These are phyloP conservation scores for Aspergillus persii DNA, from an alignment of 2,329 filamentous ascomycete species.

Conservation along the genomic window DNA sequence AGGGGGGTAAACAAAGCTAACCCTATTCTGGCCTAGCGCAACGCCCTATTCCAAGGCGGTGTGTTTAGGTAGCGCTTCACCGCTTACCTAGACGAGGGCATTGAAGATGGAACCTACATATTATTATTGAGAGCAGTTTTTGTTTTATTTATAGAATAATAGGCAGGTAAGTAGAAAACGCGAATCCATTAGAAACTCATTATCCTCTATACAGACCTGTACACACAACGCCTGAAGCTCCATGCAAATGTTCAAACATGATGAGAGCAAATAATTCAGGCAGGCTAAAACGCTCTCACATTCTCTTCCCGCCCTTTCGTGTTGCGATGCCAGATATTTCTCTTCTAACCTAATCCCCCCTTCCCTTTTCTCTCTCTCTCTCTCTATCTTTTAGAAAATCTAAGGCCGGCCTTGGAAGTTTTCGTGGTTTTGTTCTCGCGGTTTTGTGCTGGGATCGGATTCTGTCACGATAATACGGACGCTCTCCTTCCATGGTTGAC, in stretches of 20 bases:
- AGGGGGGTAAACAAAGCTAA: conserved; percentile 34
- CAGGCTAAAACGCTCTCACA: background rate
- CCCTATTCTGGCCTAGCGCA: conserved; percentile 15
- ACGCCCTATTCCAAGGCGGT: conserved; percentile 6
- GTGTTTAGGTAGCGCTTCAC: conserved; percentile 10
- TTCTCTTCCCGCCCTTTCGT: too few relatives aligned
- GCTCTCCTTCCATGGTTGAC: conserved; percentile 20
- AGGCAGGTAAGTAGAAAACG: too few relatives aligned
- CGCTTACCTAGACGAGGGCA: conserved; percentile 7
- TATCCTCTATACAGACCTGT: too few relatives aligned
- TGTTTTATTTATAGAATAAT: too few relatives aligned
- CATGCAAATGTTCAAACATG: background rate
- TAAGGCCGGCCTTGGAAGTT: background rate
- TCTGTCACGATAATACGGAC: conserved; percentile 33
- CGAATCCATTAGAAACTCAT: too few relatives aligned
- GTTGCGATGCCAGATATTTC: background rate
- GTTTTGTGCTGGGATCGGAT: conserved; percentile 5
- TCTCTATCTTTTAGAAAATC: background rate
- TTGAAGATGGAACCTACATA: too few relatives aligned
- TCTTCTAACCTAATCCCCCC: too few relatives aligned
- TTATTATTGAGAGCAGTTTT: too few relatives aligned
- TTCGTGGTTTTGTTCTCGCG: background rate
- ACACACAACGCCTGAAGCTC: conserved; percentile 6
- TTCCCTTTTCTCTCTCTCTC: too few relatives aligned
- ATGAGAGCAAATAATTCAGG: background rate